Base-by-base conservation (phyloP, 2,329 filamentous ascomycete species). In the Tolypocladium sp. region DNA sequence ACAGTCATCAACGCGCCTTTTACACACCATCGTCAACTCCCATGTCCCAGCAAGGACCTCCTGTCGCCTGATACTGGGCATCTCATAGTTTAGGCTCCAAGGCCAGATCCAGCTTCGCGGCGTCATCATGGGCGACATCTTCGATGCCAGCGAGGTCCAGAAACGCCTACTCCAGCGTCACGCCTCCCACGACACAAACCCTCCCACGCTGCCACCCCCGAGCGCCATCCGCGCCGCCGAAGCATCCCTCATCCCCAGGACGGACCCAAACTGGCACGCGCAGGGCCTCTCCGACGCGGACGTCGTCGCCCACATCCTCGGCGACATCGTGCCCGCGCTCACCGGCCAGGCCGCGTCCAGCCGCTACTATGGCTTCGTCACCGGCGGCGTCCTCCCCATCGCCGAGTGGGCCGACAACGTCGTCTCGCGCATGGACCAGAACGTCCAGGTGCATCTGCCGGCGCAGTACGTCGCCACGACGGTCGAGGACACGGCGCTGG, bases 291-390 rank as follows among this genome's bases (percentile, higher is more conserved):
- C 68, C 4, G 65, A 66, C 7, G 64, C 75, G 68, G 56, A 67
- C 60, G 59, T 69, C 33, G 62, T 67, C 51, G 60, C 67, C 15
- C 81, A 85, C 68, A 75, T 84, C 41, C 65, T 76, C 12, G 38
- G 64, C 9, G 71, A 76, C 60, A 73, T 84, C 59, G 73, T 82
- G 46, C 81, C 82, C 2, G 88, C 81, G 1, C 80, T 94, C 60
- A 91, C 87, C 65, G 82, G 79, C 20, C 82, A 85, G 67, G 86
- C 84, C 64, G 79, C 82, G 49, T 85, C 82, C 51, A 73, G 84
- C 13, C 84, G 85, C 58, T 96, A 95, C 78, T 95, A 91, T 71
- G 92, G 91, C 60, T 96, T 97, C 70, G 89, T 97, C 7, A 96
- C 88, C 0, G 93, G 93, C 52, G 89, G 91, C 17, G 79, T 82